These are phyloP conservation scores for Fraxinus americana DNA, from an alignment of 257 asterid species.

Conservation along the genomic window DNA sequence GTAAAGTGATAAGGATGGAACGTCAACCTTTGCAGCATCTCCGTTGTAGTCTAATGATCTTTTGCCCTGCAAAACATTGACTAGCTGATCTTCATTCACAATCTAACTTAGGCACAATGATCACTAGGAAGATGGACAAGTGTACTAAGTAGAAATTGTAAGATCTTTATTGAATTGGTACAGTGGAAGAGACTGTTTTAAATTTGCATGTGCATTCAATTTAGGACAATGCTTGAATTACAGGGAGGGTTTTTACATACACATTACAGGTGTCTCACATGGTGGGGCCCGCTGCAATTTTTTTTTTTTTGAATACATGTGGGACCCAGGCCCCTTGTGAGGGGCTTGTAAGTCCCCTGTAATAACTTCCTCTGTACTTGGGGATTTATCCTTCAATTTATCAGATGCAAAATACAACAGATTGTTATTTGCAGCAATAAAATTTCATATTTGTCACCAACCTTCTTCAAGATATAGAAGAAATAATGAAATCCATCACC, in stretches of 20 bases:
- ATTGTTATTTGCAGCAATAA: neutral
- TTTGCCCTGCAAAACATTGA: conserved; percentile 61
- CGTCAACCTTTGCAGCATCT: conserved; percentile 26
- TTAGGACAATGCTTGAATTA: too few species aligned
- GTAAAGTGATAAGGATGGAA: conserved; percentile 55
- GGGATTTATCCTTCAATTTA: too few species aligned
- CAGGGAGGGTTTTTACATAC: too few species aligned
- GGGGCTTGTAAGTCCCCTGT: too few species aligned
- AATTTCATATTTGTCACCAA: conserved; percentile 22
- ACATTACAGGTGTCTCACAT: too few species aligned
- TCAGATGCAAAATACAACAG: neutral
- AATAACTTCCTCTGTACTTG: too few species aligned
- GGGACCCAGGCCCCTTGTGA: too few species aligned
- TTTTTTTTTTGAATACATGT: too few species aligned
- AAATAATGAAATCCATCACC: conserved; percentile 96
- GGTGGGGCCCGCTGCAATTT: too few species aligned
- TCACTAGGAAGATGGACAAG: neutral
- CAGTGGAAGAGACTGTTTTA: neutral
- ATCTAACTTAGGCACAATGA: neutral
- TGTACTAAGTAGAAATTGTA: neutral
- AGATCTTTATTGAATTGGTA: neutral
- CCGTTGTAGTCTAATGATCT: conserved; percentile 45
- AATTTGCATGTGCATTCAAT: neutral
- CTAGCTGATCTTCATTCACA: conserved; percentile 18
- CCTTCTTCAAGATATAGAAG: conserved; percentile 86